Base-by-base conservation (phyloP, 2,329 filamentous ascomycete species). In the Colletotrichum sp. region DNA sequence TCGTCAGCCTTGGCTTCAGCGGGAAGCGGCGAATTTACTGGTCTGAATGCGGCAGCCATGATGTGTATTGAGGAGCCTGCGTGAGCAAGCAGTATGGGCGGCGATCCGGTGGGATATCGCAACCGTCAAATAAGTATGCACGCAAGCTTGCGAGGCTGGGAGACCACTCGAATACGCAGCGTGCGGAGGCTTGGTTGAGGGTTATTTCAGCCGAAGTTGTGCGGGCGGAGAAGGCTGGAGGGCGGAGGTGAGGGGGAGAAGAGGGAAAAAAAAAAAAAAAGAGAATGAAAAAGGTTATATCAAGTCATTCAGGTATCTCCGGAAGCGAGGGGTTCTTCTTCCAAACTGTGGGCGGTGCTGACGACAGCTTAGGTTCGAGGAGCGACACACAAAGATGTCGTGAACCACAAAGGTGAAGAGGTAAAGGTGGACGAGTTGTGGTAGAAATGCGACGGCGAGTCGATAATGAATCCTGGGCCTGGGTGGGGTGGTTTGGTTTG, bases 41-140 rank as follows among this genome's bases (percentile, higher is more conserved):
- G 85, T 78, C 87, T 85, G 72, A 90, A 89, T 49, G 87, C 82
- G 75, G 87, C 85, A 79, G 88, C 88, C 88, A 89, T 89, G 55
- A 44, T 72, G 12, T 71, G 63, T 59, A 69, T 18, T 28, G 34
- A 15, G 62, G 44, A 62, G 69, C 10, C n/a, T 32, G n/a, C 16
- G 36, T 28, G 24, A 26, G 69, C 49, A 62, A 62, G n/a, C 55
- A 67, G 66, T 32, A 69, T 71, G 49, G 52, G 39, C 63, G 69
- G 68, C 75, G 74, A 36, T 63, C 18, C 26, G 73, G 72, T 72
- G 67, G 79, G 76, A 72, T 72, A 74, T 75, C 59, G 77, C 79
- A 79, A 21, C 44, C 63, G 28, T 36, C 16, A 16, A 28, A n/a
- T 24, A 69, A n/a, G 26, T n/a, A 60, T 49, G 12, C 73, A 55